Percentiles rank a stretch among this genome's conserved stretches.
Conservation (phyloP, 345 rosid genomes). For the Rhizophora mangle region DNA sequence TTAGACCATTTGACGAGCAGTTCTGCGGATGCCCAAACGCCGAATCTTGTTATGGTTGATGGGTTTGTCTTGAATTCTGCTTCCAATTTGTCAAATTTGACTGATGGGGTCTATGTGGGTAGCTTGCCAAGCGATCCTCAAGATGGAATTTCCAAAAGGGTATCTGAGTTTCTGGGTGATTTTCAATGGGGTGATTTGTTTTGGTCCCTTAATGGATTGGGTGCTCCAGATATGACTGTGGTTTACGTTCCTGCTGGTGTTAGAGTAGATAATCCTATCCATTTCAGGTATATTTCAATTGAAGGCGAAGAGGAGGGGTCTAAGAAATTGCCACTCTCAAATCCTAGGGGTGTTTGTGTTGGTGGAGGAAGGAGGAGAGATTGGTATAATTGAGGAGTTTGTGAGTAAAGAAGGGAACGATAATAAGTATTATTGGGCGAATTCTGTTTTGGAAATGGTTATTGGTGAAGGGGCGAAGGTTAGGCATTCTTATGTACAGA, state of each 20-base stretch:
- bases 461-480: constrained; percentile 59
- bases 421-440: constrained; percentile 60
- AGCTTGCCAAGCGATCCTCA: constrained; percentile 45
- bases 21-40: constrained; percentile 40
- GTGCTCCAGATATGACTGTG: constrained; percentile 81
- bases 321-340: constrained; percentile 65
- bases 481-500: constrained; percentile 80
- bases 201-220: constrained; percentile 86
- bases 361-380: constrained; percentile 77
- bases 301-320: constrained; percentile 56
- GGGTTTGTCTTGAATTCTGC: constrained; percentile 59
- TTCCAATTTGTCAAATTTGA: constrained; percentile 49
- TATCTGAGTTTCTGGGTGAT: constrained; percentile 43
- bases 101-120: constrained; percentile 74
- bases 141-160: constrained; percentile 41
- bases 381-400: constrained; percentile 81
- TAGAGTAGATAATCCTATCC: constrained; percentile 59
- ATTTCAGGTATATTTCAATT: constrained; percentile 66
- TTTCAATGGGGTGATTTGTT: constrained; percentile 78
- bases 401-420: constrained; percentile 41
- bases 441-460: constrained; percentile 69
- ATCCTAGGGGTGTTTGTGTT: constrained; percentile 81
- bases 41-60: constrained; percentile 54
- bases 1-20: constrained; percentile 20
- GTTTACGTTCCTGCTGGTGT: constrained; percentile 81